Percentiles rank a stretch among this genome's conserved stretches.
phyloP scores from a whole-genome alignment of 345 rosid genomes.

The Lumnitzera racemosa region DNA sequence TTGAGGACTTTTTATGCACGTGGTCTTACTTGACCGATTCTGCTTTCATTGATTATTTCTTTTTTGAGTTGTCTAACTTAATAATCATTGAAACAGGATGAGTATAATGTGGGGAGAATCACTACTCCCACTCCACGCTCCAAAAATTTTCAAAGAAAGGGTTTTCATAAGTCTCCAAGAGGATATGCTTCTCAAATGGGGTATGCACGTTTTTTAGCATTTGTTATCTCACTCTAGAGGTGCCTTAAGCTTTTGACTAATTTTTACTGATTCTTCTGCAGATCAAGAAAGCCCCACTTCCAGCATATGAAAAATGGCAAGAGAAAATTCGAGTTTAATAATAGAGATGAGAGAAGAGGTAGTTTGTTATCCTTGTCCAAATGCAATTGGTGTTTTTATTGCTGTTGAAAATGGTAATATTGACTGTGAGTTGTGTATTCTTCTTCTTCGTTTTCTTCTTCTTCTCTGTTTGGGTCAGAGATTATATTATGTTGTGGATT shows the following conservation, averaged over 20 bases:
- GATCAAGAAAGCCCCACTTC: slow-evolving; percentile 46
- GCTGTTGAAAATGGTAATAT: too few species aligned
- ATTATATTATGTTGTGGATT: too few species aligned
- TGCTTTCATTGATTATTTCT: too few species aligned
- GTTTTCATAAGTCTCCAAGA: slow-evolving; percentile 21
- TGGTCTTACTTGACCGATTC: too few species aligned
- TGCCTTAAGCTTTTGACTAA: slow-evolving; percentile 7
- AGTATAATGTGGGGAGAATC: background rate
- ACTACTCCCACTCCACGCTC: slow-evolving; percentile 10
- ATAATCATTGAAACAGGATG: too few species aligned
- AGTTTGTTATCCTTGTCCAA: slow-evolving; percentile 8
- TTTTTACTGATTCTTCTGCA: slow-evolving; percentile 20
- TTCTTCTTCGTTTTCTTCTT: too few species aligned
- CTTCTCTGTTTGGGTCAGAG: too few species aligned
- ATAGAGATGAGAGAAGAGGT: slow-evolving; percentile 46
- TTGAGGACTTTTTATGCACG: too few species aligned
- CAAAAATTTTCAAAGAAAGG: slow-evolving; percentile 30
- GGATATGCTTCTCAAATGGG: slow-evolving; percentile 30
- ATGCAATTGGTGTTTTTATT: too few species aligned
- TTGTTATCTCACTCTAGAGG: background rate
- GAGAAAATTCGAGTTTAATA: slow-evolving; percentile 38
- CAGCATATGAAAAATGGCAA: slow-evolving; percentile 33
- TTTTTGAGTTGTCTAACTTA: background rate
- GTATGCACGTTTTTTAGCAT: slow-evolving; percentile 22
- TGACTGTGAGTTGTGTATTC: too few species aligned